phyloP scores from a whole-genome alignment of 345 rosid genomes.

The Gossypium thurberi region DNA sequence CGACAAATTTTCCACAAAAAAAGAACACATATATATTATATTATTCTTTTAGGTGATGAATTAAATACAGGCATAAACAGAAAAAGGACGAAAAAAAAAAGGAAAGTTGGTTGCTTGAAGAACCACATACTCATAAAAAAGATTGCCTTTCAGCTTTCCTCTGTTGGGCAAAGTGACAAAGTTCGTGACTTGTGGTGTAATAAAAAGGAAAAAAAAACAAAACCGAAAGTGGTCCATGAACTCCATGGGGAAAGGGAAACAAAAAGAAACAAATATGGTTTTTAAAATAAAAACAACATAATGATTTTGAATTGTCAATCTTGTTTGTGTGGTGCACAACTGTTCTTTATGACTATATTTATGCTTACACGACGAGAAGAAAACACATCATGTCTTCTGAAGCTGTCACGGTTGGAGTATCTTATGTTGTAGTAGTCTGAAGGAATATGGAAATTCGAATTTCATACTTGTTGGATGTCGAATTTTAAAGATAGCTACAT shows the following conservation, averaged over 20 bases:
- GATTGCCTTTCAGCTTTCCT: background rate
- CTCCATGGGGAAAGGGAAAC: background rate
- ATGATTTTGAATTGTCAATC: background rate
- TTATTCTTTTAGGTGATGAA: background rate
- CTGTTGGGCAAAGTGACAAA: constrained; percentile 6
- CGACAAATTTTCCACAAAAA: background rate
- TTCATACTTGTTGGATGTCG: background rate
- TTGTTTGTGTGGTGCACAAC: constrained; percentile 3
- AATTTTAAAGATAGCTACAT: background rate
- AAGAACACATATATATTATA: background rate
- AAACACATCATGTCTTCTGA: constrained; percentile 3
- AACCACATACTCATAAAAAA: background rate
- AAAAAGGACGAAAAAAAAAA: background rate
- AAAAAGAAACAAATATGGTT: background rate
- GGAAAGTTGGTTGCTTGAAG: constrained; percentile 3
- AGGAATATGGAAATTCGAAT: background rate
- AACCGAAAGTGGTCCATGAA: constrained; percentile 4
- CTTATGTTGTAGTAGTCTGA: background rate
- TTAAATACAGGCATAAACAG: background rate
- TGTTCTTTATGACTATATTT: background rate
- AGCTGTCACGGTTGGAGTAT: background rate
- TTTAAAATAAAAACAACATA: background rate
- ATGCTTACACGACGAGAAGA: background rate
- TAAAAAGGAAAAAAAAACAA: background rate
- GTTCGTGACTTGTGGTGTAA: background rate